phyloP scores from a whole-genome alignment of 2,329 filamentous ascomycete species.

The Venturia aucupariae region DNA sequence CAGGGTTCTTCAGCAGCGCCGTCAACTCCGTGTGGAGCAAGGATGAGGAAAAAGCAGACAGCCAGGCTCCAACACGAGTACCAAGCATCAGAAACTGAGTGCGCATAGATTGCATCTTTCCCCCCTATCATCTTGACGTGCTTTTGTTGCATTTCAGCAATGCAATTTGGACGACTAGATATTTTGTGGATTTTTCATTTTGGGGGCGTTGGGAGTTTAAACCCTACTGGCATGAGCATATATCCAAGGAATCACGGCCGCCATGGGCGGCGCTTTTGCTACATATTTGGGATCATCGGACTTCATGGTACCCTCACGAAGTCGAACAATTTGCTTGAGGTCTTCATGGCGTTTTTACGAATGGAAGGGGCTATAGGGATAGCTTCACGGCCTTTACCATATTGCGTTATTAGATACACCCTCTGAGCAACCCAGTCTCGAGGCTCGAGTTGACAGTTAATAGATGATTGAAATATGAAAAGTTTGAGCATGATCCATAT shows the following conservation, averaged over 20 bases:
- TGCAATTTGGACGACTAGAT: neutral
- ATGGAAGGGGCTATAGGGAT: too few relatives aligned
- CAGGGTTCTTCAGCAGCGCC: neutral
- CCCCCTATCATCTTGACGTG: neutral
- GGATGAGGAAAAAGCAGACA: neutral
- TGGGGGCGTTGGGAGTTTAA: neutral
- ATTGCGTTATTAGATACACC: too few relatives aligned
- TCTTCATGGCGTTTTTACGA: too few relatives aligned
- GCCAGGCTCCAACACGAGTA: neutral
- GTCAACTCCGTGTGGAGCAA: neutral
- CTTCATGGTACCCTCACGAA: too few relatives aligned
- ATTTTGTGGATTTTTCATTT: neutral
- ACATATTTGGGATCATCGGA: too few relatives aligned
- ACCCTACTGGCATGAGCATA: neutral
- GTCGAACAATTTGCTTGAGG: too few relatives aligned
- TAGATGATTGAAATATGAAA: too few relatives aligned
- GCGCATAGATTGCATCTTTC: neutral
- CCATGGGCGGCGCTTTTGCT: too few relatives aligned
- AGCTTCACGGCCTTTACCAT: too few relatives aligned
- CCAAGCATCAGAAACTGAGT: neutral
- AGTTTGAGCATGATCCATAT: too few relatives aligned
- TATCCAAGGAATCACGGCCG: neutral
- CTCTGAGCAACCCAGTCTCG: too few relatives aligned
- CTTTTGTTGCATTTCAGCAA: neutral
- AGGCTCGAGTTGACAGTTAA: too few relatives aligned